Conservation (phyloP, 257 asterid genomes). For the Solanum lycopersicoides region DNA sequence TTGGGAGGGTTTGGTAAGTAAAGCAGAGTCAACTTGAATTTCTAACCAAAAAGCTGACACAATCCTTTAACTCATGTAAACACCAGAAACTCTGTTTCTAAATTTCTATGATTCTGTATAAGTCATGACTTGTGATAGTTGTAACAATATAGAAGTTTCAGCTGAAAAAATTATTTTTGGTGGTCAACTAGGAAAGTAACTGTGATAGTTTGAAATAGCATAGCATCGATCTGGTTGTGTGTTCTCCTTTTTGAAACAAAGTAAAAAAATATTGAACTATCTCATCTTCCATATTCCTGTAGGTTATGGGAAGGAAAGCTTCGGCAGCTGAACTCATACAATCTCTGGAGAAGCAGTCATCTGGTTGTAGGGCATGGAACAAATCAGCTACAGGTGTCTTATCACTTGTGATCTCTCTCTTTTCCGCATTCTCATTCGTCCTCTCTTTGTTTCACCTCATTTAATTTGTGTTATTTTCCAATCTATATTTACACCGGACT, state of each 20-base stretch:
- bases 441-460: neutral
- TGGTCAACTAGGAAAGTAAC: neutral
- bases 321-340: slow-evolving; percentile 5
- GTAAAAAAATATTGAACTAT: neutral
- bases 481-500: neutral
- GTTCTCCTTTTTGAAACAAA: neutral
- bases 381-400: slow-evolving; percentile 4
- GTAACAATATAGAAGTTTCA: neutral
- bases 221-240: neutral
- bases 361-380: slow-evolving; percentile 5
- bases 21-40: neutral
- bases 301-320: slow-evolving; percentile 17
- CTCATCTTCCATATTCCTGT: neutral
- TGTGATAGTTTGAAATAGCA: neutral
- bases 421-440: neutral
- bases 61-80: neutral
- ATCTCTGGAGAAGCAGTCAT: slow-evolving; percentile 3
- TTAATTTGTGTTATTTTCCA: neutral
- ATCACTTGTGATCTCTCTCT: neutral
- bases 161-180: neutral
- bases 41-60: neutral
- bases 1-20: neutral
- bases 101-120: neutral
- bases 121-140: neutral
- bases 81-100: neutral